Conservation (phyloP, 2,329 filamentous ascomycete species). For the Epichloe aotearoae region DNA sequence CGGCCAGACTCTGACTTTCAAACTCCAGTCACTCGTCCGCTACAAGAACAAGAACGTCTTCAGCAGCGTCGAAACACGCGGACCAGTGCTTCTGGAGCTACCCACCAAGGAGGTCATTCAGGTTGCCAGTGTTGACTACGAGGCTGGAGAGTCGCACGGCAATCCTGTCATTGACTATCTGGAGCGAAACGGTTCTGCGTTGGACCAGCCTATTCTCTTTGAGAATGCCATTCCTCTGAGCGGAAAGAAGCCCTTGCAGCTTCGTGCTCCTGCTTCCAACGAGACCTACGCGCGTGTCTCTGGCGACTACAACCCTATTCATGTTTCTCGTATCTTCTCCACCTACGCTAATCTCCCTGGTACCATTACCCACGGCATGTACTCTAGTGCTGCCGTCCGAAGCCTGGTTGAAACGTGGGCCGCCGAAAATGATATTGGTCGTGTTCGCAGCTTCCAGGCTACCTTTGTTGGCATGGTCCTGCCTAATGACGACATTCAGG, state of each 20-base stretch:
- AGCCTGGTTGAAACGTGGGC: conserved; percentile 98
- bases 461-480: conserved; percentile 97
- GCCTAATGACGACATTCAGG: conserved; percentile 87
- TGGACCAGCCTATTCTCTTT: conserved; percentile 93
- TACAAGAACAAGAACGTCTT: conserved; percentile 94
- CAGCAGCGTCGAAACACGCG: conserved; percentile 80
- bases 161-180: conserved; percentile 97
- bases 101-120: conserved; percentile 96
- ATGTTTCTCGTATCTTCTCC: conserved; percentile 93
- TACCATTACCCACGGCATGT: conserved; percentile 99
- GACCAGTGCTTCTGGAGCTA: conserved; percentile 85
- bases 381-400: conserved; percentile 91
- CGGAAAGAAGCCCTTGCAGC: conserved; percentile 74
- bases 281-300: conserved; percentile 97
- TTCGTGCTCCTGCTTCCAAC: conserved; percentile 89
- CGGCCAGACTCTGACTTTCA: conserved; percentile 90
- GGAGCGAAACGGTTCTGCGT: conserved; percentile 75
- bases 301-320: conserved; percentile 96
- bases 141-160: conserved; percentile 78
- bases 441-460: conserved; percentile 93
- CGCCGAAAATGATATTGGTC: conserved; percentile 94
- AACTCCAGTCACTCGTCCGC: conserved; percentile 76
- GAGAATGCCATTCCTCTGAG: conserved; percentile 94
- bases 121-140: conserved; percentile 93
- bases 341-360: conserved; percentile 91